Base-by-base conservation (phyloP, 192 early-diverging fungal genomes). In the Chytriomyces sp. region DNA sequence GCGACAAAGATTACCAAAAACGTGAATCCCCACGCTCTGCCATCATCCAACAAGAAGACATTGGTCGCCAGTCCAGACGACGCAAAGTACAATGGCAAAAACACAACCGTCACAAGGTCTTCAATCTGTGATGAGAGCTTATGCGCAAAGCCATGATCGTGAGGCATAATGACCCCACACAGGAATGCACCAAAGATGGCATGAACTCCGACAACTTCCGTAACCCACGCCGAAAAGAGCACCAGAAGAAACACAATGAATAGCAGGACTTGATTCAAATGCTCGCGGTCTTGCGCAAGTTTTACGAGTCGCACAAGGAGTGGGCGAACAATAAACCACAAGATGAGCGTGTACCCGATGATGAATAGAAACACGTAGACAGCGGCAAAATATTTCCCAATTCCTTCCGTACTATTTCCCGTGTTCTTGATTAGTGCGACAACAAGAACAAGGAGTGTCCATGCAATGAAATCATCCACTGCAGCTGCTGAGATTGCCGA, bases 101-200 rank as follows among this genome's bases (percentile, higher is more conserved):
- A 94, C 23, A 96, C 74, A 50, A 96, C 89, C 63, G 85, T 86
- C 45, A 95, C 85, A 2, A 95, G 69, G 80, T 97, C 96, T 76
- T 97, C 95, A 50, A 96, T 92, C 81, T 95, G 93, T 46, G 96
- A 93, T 16, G 93, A 93, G 6, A 97, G 87, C 20, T 89, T 88
- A 60, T 94, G 82, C 5, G 95, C 91, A 70, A 96, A 92, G 13
- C 94, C 93, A 61, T 88, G 85, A 57, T 94, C 93, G 80, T 95
- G 94, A 5, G 96, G 96, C 35, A 93, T 86, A 53, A 96, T 93
- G 43, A 95, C 85, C 20, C 96, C 95, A 7, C 89, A 83, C 7
- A 97, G 53, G 69, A 96, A 96, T 2, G 88, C 92, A 45, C 96
- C 96, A 90, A 97, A 97, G 77, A 97, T 96, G 43, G 93, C 83